Base-by-base conservation (phyloP, 768 basidiomycete genomes). In the Lactarius sanguifluus region DNA sequence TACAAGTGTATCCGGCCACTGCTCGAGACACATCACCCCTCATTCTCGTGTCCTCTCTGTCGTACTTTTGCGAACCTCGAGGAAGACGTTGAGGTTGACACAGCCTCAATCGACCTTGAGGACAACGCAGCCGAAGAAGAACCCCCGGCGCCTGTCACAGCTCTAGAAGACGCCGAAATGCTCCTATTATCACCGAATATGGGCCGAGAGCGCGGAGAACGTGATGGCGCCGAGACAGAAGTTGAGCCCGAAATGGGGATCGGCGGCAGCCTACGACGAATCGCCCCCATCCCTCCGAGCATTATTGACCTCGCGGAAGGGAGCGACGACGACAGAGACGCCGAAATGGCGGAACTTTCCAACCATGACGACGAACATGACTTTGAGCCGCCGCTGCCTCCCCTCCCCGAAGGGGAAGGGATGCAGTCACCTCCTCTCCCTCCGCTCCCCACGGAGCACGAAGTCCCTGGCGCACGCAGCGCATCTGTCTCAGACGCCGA, bases 1-100 rank as follows among this genome's bases (percentile, higher is more conserved):
- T 94, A 92, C 85, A 98, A 98, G 77, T 98, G 96, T 76, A 95
- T 99, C 66, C 86, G 94, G 0, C 96, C 96, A 1, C 82, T 98
- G 13, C 82, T 98, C 52, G 85, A 92, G 70, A 78, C 84, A n/a
- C 94, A 98, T 77, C 87, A 95, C 71, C 93, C 96, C 0, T 91
- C 92, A 7, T 99, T 98, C 79, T 91, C 87, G 16, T 99, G 96
- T 73, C 96, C 96, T 0, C 84, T 99, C 8, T 99, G 96, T 76
- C 83, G 96, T 47, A 95, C 94, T 0, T 99, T 90, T 72, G 95
- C 95, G 16, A 90, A 98, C 75, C 85, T 99, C 20, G 95, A 98
- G 58, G 94, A 94, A 64, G 96, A 98, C 73, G 96, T 97, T 58
- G 96, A 98, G 70, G 79, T 86, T 0, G 89, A 90, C 20, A 50